Evolutionary conservation across 768 basidiomycete species (phyloP).

Genomic region (Rhodotorula taiwanensis): DNA sequence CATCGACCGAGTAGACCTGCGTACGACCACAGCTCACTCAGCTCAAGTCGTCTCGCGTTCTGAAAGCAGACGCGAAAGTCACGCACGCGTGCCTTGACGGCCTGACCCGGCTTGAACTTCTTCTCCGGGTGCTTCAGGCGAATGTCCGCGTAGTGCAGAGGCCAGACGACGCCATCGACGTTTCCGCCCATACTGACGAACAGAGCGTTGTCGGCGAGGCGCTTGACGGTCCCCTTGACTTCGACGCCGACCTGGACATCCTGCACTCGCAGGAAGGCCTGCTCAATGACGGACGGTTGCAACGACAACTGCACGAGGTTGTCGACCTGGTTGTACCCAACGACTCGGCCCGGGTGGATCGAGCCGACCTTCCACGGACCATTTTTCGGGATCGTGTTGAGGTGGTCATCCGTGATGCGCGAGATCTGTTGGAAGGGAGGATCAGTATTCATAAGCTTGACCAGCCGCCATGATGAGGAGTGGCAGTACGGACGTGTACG

Average conservation of each 20-base stretch:
- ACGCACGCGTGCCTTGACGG: slow-evolving; percentile 72
- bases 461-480: background rate
- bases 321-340: slow-evolving; percentile 76
- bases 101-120: slow-evolving; percentile 73
- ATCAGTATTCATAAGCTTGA: background rate
- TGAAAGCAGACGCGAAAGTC: slow-evolving; percentile 40
- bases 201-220: slow-evolving; percentile 67
- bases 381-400: slow-evolving; percentile 59
- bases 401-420: slow-evolving; percentile 81
- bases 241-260: slow-evolving; percentile 80
- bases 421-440: slow-evolving; percentile 61
- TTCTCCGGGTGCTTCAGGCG: slow-evolving; percentile 79
- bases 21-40: no score
- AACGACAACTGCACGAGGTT: slow-evolving; percentile 82
- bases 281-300: slow-evolving; percentile 70
- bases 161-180: slow-evolving; percentile 89
- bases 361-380: slow-evolving; percentile 69
- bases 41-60: slow-evolving; percentile 42
- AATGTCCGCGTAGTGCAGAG: slow-evolving; percentile 91
- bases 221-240: slow-evolving; percentile 74
- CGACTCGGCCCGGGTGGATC: slow-evolving; percentile 75
- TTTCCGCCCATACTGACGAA: slow-evolving; percentile 80
- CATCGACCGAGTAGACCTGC: slow-evolving; percentile 73
- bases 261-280: slow-evolving; percentile 72
- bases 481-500: slow-evolving; percentile 62